Conservation (phyloP, 164 flowering plant genomes). For the Sextonia rubra region DNA sequence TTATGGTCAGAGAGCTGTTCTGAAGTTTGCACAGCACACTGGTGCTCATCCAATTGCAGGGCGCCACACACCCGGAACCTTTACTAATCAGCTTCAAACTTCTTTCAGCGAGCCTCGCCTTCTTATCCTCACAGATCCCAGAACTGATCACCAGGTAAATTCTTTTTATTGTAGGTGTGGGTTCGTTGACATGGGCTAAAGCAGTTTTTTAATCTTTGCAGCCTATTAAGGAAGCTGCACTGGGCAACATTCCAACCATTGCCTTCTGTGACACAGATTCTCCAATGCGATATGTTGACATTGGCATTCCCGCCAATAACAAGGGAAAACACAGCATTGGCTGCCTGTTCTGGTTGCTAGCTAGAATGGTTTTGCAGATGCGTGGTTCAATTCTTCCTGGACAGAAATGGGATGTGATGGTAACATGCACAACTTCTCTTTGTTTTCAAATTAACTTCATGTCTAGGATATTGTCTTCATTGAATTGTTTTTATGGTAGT, state of each 20-base stretch:
- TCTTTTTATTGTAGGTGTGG: background rate
- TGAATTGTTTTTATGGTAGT: background rate
- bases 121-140: conserved; percentile 76
- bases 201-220: conserved; percentile 18
- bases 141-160: conserved; percentile 55
- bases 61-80: conserved; percentile 87
- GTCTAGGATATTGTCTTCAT: background rate
- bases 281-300: conserved; percentile 79
- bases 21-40: conserved; percentile 83
- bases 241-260: conserved; percentile 85
- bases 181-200: background rate
- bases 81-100: conserved; percentile 81
- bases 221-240: conserved; percentile 90
- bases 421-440: conserved; percentile 10
- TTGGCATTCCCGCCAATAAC: conserved; percentile 92
- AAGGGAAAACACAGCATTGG: conserved; percentile 93
- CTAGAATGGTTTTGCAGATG: conserved; percentile 88
- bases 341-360: conserved; percentile 79
- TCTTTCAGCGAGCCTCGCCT: conserved; percentile 80
- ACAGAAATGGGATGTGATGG: conserved; percentile 73
- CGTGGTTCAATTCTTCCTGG: conserved; percentile 73
- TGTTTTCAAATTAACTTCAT: background rate
- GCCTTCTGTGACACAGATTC: conserved; percentile 94
- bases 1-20: conserved; percentile 86
- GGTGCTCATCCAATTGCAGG: conserved; percentile 83